Evolutionary conservation across 768 basidiomycete species (phyloP), one percentile per base, ranked within the genome.

Genomic region (Podaxis sp.): DNA sequence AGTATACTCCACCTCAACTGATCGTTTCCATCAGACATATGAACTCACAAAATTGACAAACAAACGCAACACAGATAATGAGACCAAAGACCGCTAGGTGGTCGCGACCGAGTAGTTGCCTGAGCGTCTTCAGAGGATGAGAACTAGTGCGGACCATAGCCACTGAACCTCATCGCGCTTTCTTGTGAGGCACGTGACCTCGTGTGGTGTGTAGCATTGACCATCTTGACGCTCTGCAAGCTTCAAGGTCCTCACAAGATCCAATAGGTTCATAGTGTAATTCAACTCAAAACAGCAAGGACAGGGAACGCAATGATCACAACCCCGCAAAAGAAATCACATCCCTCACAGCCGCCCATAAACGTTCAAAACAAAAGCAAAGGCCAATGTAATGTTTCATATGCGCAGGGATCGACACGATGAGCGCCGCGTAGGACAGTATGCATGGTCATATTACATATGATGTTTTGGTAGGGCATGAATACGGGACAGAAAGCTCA

Each of bases 391-490:
- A 18, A 27, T 32, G 55, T 23, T 50, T 51, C 48, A 59, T 59
- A 51, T 50, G 50, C 36, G 38, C 25, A 28, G 32, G 11, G 46
- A 25, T 21, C 46, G 47, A 57, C 47, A 57, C 7, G 27, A 16
- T 4, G 27, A 37, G 38, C 23, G 36, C 37, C 56, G 47, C 23
- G 50, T 38, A 13, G 46, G 13, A 35, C 47, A 44, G 52, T 48
- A 54, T 59, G 59, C 51, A 61, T 61, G 36, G 44, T 61, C 59
- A 54, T 61, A 55, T 61, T 47, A 61, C 59, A 61, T 61, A 61
- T 53, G 18, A 47, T 55, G 53, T 61, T 61, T 61, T 54, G 21
- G 2, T 46, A 47, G 36, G 59, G 44, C 52, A 61, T 48, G 59
- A 55, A 50, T 47, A 61, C 44, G 35, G 37, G 48, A 61, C 6